A percentile compares a stretch with the other conserved stretches of the same genome.
phyloP scores from a whole-genome alignment of 2,329 filamentous ascomycete genomes.

The Cercospora sp. region DNA sequence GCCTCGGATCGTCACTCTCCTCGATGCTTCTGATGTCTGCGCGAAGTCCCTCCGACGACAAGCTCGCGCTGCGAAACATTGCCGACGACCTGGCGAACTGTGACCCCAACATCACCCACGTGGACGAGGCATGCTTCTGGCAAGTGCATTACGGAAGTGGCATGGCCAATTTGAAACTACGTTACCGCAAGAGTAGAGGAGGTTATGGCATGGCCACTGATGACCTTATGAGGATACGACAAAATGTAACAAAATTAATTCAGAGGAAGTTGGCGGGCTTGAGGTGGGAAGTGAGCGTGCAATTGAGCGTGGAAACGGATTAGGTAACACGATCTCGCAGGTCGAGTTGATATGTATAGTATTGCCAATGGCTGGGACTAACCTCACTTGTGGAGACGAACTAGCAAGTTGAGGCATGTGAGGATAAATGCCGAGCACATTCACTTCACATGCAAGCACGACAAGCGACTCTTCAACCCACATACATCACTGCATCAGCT shows the following conservation, averaged over 20 bases:
- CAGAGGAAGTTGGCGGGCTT: constrained; percentile 83
- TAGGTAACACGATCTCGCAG: not conserved
- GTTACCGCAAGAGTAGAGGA: constrained; percentile 59
- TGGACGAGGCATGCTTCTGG: constrained; percentile 96
- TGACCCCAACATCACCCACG: constrained; percentile 70
- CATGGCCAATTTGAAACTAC: constrained; percentile 89
- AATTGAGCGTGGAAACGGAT: constrained; percentile 56
- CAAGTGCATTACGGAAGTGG: constrained; percentile 96
- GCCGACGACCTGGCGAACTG: constrained; percentile 74
- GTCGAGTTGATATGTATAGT: not conserved
- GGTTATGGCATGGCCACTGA: constrained; percentile 59
- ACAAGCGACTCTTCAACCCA: too few relatives aligned
- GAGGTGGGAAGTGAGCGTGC: constrained; percentile 90
- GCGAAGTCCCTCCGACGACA: constrained; percentile 36
- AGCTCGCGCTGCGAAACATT: constrained; percentile 65
- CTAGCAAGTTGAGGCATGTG: not conserved
- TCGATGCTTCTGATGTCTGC: constrained; percentile 97
- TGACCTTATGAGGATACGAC: constrained; percentile 69
- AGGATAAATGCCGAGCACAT: not conserved
- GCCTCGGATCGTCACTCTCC: constrained; percentile 80
- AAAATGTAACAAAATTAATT: constrained; percentile 74
- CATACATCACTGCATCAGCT: too few relatives aligned
- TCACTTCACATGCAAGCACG: not conserved
- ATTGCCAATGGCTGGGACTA: not conserved
- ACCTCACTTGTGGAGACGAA: not conserved